Conservation (phyloP, 1,139 yeast species). For the Zygosaccharomyces pseudobailii region DNA sequence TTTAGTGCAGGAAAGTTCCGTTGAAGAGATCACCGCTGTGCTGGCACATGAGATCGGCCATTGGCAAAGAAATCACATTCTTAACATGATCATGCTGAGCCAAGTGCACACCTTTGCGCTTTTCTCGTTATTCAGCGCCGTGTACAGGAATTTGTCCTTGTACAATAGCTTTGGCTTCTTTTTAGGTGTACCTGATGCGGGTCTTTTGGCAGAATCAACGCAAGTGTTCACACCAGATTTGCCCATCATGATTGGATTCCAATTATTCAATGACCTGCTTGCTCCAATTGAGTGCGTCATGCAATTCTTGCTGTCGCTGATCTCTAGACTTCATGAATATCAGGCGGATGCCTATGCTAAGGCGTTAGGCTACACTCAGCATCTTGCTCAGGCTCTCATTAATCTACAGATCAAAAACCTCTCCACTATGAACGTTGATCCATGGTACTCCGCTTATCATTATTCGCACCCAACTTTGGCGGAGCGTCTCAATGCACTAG, state of each 20-base stretch:
- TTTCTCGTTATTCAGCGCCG: constrained; percentile 71
- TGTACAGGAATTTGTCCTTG: constrained; percentile 72
- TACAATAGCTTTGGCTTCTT: constrained; percentile 75
- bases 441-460: constrained; percentile 83
- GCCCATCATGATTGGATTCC: constrained; percentile 78
- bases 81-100: constrained; percentile 59
- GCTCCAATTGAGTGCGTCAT: constrained; percentile 70
- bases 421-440: constrained; percentile 79
- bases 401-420: constrained; percentile 75
- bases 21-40: constrained; percentile 84
- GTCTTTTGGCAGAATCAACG: constrained; percentile 12
- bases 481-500: constrained; percentile 77
- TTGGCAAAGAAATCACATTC: constrained; percentile 86
- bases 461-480: constrained; percentile 87
- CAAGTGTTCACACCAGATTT: constrained; percentile 37
- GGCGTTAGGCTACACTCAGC: constrained; percentile 62
- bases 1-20: constrained; percentile 70
- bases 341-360: constrained; percentile 89
- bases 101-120: constrained; percentile 61
- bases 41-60: constrained; percentile 97
- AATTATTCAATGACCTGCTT: constrained; percentile 67
- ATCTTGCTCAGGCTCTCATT: constrained; percentile 68
- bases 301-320: constrained; percentile 60
- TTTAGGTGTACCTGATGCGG: constrained; percentile 21
- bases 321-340: constrained; percentile 82